Conservation (phyloP, 257 asterid species). For the Solanum piurae region DNA sequence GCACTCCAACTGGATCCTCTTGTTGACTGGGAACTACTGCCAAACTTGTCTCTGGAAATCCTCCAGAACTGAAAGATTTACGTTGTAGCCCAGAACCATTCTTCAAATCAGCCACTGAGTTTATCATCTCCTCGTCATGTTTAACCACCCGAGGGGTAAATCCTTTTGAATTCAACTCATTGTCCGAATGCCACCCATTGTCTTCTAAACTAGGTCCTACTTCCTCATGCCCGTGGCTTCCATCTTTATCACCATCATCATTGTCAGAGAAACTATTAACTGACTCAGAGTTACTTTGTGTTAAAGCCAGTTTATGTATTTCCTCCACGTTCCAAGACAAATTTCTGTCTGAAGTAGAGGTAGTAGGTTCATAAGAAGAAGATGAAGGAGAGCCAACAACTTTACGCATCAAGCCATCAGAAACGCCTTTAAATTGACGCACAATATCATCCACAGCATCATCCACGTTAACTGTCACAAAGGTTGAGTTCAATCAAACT, state of each 20-base stretch:
- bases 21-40: conserved; percentile 44
- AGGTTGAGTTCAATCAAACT: background rate
- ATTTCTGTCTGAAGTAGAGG: conserved; percentile 37
- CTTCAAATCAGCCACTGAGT: conserved; percentile 33
- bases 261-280: conserved; percentile 66
- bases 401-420: conserved; percentile 72
- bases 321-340: conserved; percentile 73
- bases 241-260: conserved; percentile 72
- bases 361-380: conserved; percentile 30
- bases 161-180: conserved; percentile 48
- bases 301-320: conserved; percentile 33
- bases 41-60: conserved; percentile 36
- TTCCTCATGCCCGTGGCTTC: conserved; percentile 34
- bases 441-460: conserved; percentile 98
- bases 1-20: conserved; percentile 60
- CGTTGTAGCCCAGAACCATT: conserved; percentile 24
- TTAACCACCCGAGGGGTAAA: conserved; percentile 40
- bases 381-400: conserved; percentile 56
- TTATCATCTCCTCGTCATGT: conserved; percentile 27
- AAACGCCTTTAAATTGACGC: conserved; percentile 97
- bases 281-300: conserved; percentile 55
- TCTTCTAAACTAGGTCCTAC: conserved; percentile 32
- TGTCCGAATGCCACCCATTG: conserved; percentile 59
- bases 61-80: conserved; percentile 29
- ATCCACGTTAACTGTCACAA: conserved; percentile 74